A percentile compares a stretch with the other conserved stretches of the same genome.
phyloP scores from a whole-genome alignment of 768 basidiomycete genomes.

The Suillus weaverae region DNA sequence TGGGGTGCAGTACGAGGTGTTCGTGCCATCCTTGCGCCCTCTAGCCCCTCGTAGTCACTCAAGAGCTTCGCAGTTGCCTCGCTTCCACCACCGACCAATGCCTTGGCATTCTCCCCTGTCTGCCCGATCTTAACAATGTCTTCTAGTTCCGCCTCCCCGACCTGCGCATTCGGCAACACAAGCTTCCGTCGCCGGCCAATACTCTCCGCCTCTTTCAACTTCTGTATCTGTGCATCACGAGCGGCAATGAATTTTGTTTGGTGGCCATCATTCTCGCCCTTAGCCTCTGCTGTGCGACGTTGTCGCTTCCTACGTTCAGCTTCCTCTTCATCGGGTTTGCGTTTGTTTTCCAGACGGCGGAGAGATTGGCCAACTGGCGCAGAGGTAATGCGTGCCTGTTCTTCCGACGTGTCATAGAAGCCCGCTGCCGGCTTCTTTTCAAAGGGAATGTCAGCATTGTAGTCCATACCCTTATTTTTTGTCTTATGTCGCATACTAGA shows the following conservation, averaged over 20 bases:
- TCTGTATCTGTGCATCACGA: conserved; percentile 96
- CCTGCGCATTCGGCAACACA: conserved; percentile 84
- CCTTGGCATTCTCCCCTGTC: conserved; percentile 85
- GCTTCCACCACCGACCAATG: conserved; percentile 77
- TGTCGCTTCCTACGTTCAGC: conserved; percentile 90
- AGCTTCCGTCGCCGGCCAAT: conserved; percentile 87
- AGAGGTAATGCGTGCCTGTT: conserved; percentile 81
- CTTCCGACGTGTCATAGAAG: conserved; percentile 96
- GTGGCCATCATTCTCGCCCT: conserved; percentile 57
- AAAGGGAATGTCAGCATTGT: conserved; percentile 98
- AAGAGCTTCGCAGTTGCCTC: conserved; percentile 85
- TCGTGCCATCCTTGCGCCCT: conserved; percentile 85
- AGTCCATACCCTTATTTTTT: conserved; percentile 98
- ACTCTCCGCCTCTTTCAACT: conserved; percentile 95
- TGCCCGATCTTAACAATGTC: conserved; percentile 99
- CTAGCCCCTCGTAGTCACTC: conserved; percentile 90
- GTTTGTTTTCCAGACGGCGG: conserved; percentile 92
- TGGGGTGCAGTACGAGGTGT: conserved; percentile 95
- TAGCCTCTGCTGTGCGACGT: conserved; percentile 63
- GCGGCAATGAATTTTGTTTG: conserved; percentile 97
- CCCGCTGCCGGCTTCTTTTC: conserved; percentile 95
- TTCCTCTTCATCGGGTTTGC: conserved; percentile 91
- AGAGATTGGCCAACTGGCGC: conserved; percentile 91
- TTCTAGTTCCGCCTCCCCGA: conserved; percentile 91
- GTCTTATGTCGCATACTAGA: conserved; percentile 86